Base-by-base conservation (phyloP, 352 stramenopile genomes). In the Pythium phragmitis region DNA sequence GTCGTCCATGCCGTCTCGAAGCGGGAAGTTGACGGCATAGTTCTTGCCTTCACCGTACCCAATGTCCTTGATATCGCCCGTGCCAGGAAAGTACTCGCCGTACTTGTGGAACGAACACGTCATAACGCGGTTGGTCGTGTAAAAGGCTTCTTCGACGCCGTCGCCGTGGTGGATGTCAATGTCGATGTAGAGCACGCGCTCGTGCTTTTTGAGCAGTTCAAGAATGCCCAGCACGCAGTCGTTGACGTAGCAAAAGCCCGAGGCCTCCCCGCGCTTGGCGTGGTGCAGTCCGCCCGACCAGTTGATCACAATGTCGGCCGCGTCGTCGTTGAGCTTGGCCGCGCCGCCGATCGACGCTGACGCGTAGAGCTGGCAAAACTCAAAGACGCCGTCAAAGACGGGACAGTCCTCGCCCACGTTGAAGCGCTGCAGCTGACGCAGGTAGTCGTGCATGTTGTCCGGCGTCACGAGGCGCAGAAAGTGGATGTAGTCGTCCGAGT, bases 91-190 rank as follows among this genome's bases (percentile, higher is more conserved):
- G 69, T 98, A 99, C 69, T 99, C 97, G 28, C 97, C 97, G 75
- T 98, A 99, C 80, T 99, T 99, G 82, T 99, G 98, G 76, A 99
- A 99, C 16, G 91, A 98, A 54, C 92, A 92, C 3, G 96, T 99
- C 95, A 99, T 99, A 47, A 99, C 96, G 43, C 96, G 89, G 75
- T 99, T 98, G 50, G 97, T 99, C n/a, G 90, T 93, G 83, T 99
- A 99, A 71, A 99, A 99, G n/a, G 98, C 98, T 69, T 99, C 97
- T 66, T 99, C 97, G 34, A 99, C 97, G 41, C 97, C 97, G 69
- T 99, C 97, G 33, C 96, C 97, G 76, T 99, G 97, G 79, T 99
- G 98, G 69, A 99, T 99, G 73, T 99, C 98, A 85, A 99, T 99
- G 77, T 99, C 98, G 64, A 99, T 99, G 78, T 99, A 99, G 28